A percentile compares a stretch with the other conserved stretches of the same genome.
Conservation (phyloP, 225 moss, liverwort and hornwort genomes). For the Takakia lepidozioides region DNA sequence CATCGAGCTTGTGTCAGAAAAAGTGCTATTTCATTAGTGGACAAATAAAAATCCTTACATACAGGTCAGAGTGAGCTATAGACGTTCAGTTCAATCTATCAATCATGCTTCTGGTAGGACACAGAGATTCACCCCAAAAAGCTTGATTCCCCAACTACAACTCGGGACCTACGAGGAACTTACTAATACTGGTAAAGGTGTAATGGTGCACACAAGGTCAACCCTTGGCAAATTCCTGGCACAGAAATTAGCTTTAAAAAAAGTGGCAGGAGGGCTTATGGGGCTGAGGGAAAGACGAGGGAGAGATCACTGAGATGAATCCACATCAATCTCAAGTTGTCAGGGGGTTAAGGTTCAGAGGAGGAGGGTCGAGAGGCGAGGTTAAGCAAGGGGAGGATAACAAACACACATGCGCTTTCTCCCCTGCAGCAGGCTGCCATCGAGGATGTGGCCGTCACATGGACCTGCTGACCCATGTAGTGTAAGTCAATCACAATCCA, state of each 20-base stretch:
- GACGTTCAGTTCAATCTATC: too few species aligned
- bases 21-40: too few species aligned
- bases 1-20: too few species aligned
- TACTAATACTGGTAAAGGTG: constrained; percentile 9
- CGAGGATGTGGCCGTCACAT: constrained; percentile 99
- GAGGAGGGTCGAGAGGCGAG: constrained; percentile 96
- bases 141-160: too few species aligned
- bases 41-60: background rate
- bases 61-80: too few species aligned
- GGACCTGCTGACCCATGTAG: constrained; percentile 99
- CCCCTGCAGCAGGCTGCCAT: constrained; percentile 99
- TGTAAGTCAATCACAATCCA: constrained; percentile 96
- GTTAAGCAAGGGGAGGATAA: constrained; percentile 99
- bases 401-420: constrained; percentile 99
- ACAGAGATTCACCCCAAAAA: constrained; percentile 5
- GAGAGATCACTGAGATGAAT: constrained; percentile 90
- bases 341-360: constrained; percentile 74
- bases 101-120: too few species aligned
- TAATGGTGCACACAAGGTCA: constrained; percentile 13
- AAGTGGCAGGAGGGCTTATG: constrained; percentile 27
- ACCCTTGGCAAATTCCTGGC: constrained; percentile 27
- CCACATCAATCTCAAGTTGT: constrained; percentile 85
- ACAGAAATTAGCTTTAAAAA: constrained; percentile 39
- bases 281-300: constrained; percentile 32
- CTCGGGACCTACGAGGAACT: too few species aligned